These are phyloP conservation scores for Pelagophyceae sp. DNA, from an alignment of 352 stramenopile genomes.

Conservation along the genomic window DNA sequence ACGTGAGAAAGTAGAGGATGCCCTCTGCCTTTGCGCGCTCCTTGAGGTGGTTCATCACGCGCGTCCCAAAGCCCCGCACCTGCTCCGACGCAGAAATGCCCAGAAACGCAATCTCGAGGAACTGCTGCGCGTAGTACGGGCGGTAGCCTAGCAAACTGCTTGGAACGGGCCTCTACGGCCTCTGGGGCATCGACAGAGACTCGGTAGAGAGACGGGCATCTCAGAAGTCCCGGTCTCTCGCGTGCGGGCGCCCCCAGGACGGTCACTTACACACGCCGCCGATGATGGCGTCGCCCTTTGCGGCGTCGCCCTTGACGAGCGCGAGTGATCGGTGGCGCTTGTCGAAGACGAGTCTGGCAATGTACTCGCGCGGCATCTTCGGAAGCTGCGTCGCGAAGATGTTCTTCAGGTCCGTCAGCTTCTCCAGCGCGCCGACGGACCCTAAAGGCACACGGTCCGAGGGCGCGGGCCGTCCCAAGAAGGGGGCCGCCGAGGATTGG, in stretches of 20 bases:
- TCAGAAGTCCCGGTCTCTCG: background rate
- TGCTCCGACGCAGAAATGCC: conserved; percentile 91
- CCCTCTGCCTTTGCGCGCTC: conserved; percentile 80
- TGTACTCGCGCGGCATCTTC: conserved; percentile 99
- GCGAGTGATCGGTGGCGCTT: conserved; percentile 53
- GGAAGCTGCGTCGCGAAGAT: conserved; percentile 94
- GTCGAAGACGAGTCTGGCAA: conserved; percentile 96
- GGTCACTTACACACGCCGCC: conserved; percentile 94
- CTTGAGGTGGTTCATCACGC: conserved; percentile 99
- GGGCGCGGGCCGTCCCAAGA: no score
- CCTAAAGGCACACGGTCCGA: no score
- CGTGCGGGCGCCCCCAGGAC: conserved; percentile 60
- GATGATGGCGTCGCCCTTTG: conserved; percentile 68
- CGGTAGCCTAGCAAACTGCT: background rate
- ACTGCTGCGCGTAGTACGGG: conserved; percentile 37
- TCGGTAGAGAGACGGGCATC: no score
- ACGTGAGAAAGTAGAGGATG: conserved; percentile 92
- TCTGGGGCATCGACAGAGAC: no score
- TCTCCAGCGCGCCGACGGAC: conserved; percentile 49
- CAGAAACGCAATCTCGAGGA: conserved; percentile 99
- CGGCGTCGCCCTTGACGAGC: conserved; percentile 47
- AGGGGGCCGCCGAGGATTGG: no score
- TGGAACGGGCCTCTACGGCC: no score
- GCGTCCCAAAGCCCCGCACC: conserved; percentile 89
- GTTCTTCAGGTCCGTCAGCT: conserved; percentile 90